phyloP scores from a whole-genome alignment of 2,329 filamentous ascomycete species.

The Botrytis byssoidea region DNA sequence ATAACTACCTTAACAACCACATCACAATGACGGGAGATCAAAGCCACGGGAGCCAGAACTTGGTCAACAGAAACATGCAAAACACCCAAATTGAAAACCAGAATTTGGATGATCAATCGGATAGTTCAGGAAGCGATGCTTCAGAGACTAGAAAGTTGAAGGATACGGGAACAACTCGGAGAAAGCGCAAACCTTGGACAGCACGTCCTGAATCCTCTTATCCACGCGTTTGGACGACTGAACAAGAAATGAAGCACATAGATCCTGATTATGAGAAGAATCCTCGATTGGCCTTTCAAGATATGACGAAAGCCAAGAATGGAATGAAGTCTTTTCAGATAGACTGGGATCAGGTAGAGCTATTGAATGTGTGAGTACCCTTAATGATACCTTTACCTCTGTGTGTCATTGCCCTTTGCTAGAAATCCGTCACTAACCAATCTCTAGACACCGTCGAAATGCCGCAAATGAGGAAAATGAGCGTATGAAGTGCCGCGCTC shows the following conservation, averaged over 20 bases:
- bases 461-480: neutral
- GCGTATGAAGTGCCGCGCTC: neutral
- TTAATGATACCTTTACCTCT: neutral
- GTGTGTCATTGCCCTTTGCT: neutral
- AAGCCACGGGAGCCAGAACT: neutral
- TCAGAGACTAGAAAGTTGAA: neutral
- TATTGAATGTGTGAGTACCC: neutral
- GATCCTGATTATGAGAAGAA: neutral
- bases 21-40: fast-evolving
- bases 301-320: neutral
- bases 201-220: neutral
- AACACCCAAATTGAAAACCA: fast-evolving
- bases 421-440: neutral
- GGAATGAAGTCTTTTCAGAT: neutral
- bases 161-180: neutral
- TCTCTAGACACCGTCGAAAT: neutral
- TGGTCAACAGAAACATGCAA: neutral
- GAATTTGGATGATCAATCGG: fast-evolving
- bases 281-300: neutral
- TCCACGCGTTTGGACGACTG: neutral
- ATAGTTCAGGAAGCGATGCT: no score
- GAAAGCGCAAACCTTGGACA: neutral
- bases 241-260: neutral
- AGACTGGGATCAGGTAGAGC: neutral
- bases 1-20: neutral